Percentiles rank a stretch among this genome's conserved stretches.
Conservation (phyloP, 2,329 filamentous ascomycete species). For the Colletotrichum zoysiae region DNA sequence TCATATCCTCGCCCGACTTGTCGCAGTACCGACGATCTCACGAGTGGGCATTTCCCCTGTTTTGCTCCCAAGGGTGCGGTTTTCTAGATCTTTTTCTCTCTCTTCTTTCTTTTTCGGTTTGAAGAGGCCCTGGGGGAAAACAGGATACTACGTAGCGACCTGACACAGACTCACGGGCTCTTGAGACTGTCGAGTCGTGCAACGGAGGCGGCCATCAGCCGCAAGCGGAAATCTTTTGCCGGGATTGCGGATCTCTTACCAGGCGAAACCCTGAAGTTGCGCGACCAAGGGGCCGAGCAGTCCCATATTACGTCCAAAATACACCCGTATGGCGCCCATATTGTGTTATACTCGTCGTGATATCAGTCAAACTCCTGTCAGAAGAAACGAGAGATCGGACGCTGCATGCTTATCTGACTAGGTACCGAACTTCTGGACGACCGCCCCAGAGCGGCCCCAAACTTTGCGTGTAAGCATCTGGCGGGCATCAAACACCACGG, state of each 20-base stretch:
- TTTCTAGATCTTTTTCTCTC: neutral
- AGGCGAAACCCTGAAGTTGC: conserved; percentile 12
- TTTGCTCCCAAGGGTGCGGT: conserved; percentile 1
- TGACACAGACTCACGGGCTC: conserved; percentile 6
- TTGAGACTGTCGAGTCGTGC: conserved; percentile 24
- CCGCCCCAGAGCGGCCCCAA: neutral
- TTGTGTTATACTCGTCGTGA: conserved; percentile 11
- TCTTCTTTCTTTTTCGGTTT: too few species aligned
- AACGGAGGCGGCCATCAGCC: conserved; percentile 6
- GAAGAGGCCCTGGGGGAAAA: neutral
- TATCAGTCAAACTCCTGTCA: conserved; percentile 4
- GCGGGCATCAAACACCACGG: neutral
- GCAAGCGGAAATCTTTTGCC: neutral
- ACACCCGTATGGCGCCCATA: conserved; percentile 5
- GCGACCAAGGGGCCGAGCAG: conserved; percentile 1
- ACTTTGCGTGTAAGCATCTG: neutral
- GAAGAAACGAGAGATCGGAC: conserved; percentile 20
- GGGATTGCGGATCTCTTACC: neutral
- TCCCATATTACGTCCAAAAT: conserved; percentile 24
- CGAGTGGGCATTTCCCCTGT: conserved; percentile 11
- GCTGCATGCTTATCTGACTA: conserved; percentile 17
- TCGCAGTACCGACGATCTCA: conserved; percentile 9
- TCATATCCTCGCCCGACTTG: conserved; percentile 1
- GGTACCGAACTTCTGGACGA: neutral
- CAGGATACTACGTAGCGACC: neutral